Evolutionary conservation across 2,329 filamentous ascomycete species (phyloP).

Genomic region (Tolypocladium capitatum): DNA sequence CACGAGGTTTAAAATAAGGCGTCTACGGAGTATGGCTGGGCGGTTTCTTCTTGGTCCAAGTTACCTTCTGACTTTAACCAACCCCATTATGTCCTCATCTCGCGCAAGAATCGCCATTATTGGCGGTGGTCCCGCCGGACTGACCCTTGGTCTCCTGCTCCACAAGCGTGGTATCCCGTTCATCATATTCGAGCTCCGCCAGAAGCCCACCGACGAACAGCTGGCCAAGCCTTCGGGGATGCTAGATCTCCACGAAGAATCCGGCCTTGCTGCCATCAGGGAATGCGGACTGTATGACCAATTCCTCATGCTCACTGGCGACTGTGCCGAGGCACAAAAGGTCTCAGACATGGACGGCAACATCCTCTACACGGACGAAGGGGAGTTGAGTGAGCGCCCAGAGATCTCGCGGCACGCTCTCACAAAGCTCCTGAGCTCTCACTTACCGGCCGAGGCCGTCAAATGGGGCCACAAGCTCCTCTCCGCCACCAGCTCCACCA

Average conservation of each 20-base stretch:
- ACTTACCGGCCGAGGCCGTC: conserved; percentile 13
- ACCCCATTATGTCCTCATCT: conserved; percentile 11
- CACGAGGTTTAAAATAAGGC: too few relatives aligned
- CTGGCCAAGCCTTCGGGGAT: conserved; percentile 22
- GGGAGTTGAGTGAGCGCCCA: conserved; percentile 13
- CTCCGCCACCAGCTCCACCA: background rate
- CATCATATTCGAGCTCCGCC: conserved; percentile 21
- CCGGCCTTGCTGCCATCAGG: conserved; percentile 29
- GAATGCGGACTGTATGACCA: conserved; percentile 28
- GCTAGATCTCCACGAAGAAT: conserved; percentile 34
- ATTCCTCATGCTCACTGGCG: conserved; percentile 24
- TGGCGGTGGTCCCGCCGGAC: conserved; percentile 30
- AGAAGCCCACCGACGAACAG: conserved; percentile 12
- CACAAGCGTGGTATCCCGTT: conserved; percentile 20
- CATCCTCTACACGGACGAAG: conserved; percentile 7
- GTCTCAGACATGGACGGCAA: conserved; percentile 15
- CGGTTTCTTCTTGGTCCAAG: too few relatives aligned
- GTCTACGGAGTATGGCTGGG: too few relatives aligned
- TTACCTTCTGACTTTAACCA: background rate
- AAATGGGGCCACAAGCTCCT: conserved; percentile 9
- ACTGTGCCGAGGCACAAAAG: conserved; percentile 6
- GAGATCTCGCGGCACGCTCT: conserved; percentile 25
- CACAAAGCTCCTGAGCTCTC: conserved; percentile 17
- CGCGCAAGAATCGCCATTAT: conserved; percentile 25
- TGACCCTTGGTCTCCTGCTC: conserved; percentile 32